Base-by-base conservation (phyloP, 1,284 basidiomycete species). In the Moesziomyces antarcticus region DNA sequence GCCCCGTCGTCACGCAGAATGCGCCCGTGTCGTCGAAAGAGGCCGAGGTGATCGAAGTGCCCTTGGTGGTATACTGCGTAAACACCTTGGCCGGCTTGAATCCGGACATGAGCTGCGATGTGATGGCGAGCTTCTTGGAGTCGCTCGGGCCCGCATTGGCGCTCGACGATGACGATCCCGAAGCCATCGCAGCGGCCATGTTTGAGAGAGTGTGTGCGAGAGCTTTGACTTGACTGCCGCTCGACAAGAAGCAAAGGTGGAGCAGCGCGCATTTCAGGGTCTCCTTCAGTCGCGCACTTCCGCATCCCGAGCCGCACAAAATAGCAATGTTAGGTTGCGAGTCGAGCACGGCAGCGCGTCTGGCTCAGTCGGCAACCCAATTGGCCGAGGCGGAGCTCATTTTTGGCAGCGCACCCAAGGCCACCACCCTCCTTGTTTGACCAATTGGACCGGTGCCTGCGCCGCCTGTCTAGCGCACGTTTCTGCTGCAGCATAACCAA, bases 11-110 rank as follows among this genome's bases (percentile, higher is more conserved):
- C 41, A 98, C 87, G 44, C 96, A 86, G 64, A 89, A 88, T 73
- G 94, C 91, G 5, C 97, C 97, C 78, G 89, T 87, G 82, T 97
- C 94, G 83, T 98, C 96, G 82, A 96, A 99, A 33, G 89, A 88
- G 27, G 97, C 88, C 13, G 93, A 92, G 0, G 93, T 97, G 52
- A 97, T 56, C 13, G 60, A 62, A 66, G 59, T 85, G 78, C 87
- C 83, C 54, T 86, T 84, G 41, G 84, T 70, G 41, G 84, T 83
- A 85, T 69, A 60, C 25, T 77, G 67, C 10, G 73, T 56, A 87
- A 94, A 94, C 60, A 97, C 92, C 85, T 92, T 94, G 21, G 93
- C 91, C 0, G 94, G 92, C 84, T 93, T 94, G 78, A 94, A 88
- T 2, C 64, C 56, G 16, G 64, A 54, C 27, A 82, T 60, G 35